Evolutionary conservation across 257 asterid species (phyloP), one percentile per base, ranked within the genome.

Genomic region (Plantago ovata): DNA sequence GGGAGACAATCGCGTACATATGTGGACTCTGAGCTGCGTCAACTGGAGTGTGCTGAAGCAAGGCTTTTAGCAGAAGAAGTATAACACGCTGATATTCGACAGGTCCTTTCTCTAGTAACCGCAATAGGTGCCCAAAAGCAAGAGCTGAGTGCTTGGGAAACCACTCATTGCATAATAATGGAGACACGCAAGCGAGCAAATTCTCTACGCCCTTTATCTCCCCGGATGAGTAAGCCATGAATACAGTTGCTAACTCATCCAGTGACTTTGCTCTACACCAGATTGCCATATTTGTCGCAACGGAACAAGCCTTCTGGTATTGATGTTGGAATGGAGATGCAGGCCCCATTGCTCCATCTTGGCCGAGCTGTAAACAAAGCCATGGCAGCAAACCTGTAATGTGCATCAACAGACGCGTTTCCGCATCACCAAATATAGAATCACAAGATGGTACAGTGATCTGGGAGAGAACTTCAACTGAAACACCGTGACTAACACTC

Each of bases 11-110:
- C 10, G 96, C 96, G 53, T 86, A 93, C 99, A 93, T 93, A 56
- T 93, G 97, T 11, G 97, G 99, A 54, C 96, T 89, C 78, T 89
- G 99, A 48, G 97, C 81, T 0, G 99, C 88, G 60, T 93, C 96
- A 68, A 89, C 95, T 2, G 96, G 92, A 19, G 99, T 93, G 60
- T 89, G 99, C 76, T 93, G 99, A 64, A 93, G 99, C 65, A 93
- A 65, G 10, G 99, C 99, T 74, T 92, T 93, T 32, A 93, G 76
- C 82, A 86, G 84, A 12, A 93, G 93, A 64, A 92, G 97, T 66
- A 93, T 86, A 21, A 93, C 97, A 0, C 99, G 95, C 56, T 93
- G 96, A 73, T 89, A 89, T 36, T 89, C 99, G 13, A 81, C 82
- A 0, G 97, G 97, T 18, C 99, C 99, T 72, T 76, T 86, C 77